phyloP scores from a whole-genome alignment of 805 yeast species.

The Starmera pachycereana region DNA sequence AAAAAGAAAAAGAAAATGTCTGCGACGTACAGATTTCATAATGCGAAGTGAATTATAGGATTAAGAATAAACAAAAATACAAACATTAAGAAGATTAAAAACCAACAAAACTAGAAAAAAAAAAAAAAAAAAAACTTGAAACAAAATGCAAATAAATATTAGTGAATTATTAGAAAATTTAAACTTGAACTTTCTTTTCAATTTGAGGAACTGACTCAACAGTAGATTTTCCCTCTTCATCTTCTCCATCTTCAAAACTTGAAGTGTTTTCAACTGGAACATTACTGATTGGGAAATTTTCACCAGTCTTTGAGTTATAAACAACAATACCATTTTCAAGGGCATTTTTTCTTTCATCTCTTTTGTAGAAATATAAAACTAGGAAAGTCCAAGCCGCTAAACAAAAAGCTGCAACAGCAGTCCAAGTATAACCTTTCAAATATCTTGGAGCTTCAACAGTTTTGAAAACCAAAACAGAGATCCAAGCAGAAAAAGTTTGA shows the following conservation, averaged over 20 bases:
- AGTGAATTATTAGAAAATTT: no score
- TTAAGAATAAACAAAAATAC: no score
- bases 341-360: slow-evolving; percentile 27
- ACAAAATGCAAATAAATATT: no score
- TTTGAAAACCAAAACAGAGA: slow-evolving; percentile 20
- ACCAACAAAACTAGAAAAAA: no score
- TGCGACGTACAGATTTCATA: no score
- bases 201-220: not conserved
- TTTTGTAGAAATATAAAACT: slow-evolving; percentile 25
- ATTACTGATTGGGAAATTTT: not conserved
- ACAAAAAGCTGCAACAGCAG: slow-evolving; percentile 6
- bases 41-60: no score
- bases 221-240: not conserved
- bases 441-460: slow-evolving; percentile 50
- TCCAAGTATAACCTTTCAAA: slow-evolving; percentile 37
- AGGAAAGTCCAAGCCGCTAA: slow-evolving; percentile 19
- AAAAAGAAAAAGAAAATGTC: no score
- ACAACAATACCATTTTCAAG: slow-evolving; percentile 24
- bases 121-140: no score
- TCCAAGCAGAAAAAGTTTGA: slow-evolving; percentile 45
- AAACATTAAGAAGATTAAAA: no score
- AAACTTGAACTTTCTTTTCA: no score
- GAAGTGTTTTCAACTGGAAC: not conserved
- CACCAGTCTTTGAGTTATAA: not conserved
- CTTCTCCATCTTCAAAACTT: not conserved